Base-by-base conservation (phyloP, 1,284 basidiomycete species). In the Cryptococcus deneoformans region DNA sequence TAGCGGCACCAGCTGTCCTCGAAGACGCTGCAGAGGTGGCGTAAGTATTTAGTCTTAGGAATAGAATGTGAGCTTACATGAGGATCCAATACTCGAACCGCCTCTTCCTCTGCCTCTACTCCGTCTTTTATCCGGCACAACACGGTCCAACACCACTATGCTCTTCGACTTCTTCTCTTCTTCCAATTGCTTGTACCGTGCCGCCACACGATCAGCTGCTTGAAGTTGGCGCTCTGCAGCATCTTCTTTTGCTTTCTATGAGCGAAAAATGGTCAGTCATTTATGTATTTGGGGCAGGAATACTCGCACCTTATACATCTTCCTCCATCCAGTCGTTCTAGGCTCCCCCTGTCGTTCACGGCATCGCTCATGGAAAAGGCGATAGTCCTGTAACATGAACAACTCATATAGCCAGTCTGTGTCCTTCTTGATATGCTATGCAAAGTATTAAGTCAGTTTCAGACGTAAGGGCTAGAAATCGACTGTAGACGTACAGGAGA, bases 351-450 rank as follows among this genome's bases (percentile, higher is more conserved):
- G 45, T 6, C 63, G 56, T 45, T 62, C 55, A 2, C 59, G 46
- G 54, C 66, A 71, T 20, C 59, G 42, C 34, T 71, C 69, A 48
- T 73, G 65, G 52, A 65, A 70, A 10, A 71, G 40, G 1, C 72
- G 67, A 48, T 62, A 68, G 44, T 73, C 71, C 36, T 63, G 51
- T 3, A 76, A 49, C 12, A 75, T 36, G 50, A 68, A 72, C 3
- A 54, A 51, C 58, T 76, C 74, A 68, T 70, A 76, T 34, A 76
- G 54, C 74, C 73, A 75, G 48, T 76, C 74, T 2, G 73, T 73
- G 46, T 76, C 72, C 16, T 71, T 65, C 48, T 65, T 61, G 51
- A 76, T 63, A 43, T 72, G 69, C 74, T 76, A 56, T 0, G 39
- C 5, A 39, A 12, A 48, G 3, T 20, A 8, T 11, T 39, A 24